Evolutionary conservation across 208 protist species (phyloP), one percentile per base, ranked within the genome.

Genomic region (Angomonas deanei): DNA sequence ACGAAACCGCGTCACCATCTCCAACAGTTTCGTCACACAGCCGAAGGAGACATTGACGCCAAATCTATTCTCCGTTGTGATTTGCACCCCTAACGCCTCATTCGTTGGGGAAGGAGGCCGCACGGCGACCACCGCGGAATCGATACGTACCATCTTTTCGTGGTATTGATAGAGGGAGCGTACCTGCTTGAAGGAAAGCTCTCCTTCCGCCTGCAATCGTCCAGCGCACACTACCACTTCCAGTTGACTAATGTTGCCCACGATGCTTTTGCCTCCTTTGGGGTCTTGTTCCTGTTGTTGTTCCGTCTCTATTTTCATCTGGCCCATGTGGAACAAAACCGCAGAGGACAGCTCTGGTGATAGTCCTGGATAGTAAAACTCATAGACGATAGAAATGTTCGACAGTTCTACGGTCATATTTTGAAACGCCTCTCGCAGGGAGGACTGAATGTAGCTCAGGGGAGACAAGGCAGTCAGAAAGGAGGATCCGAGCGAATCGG

Each of bases 301-400:
- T 49, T 90, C 73, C 0, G 82, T 86, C 1, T 66, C 66, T 1
- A 78, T 50, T 21, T 66, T 70, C 34, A 89, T 24, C 38, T 86
- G 66, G 11, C 78, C 64, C 2, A 91, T 32, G 57, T 66, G 70
- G 13, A 92, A 17, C 23, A 63, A 27, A 19, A 89, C 27, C 2
- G 76, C 74, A 19, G 69, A 68, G 3, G 83, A 74, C 30, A 88
- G 76, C 21, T 57, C 65, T 0, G 74, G 69, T 30, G 80, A 66
- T 26, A 92, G 77, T 38, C 81, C 85, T 15, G 73, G 58, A 68
- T 92, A 92, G 66, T 92, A 78, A 26, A 89, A 64, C 27, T 87
- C 55, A 47, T 91, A 89, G 17, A 64, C 65, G 13, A 87, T n/a
- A 6, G 70, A 76, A 38, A 94, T 64, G 54, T 86, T 60, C 0